Percentiles rank a stretch among this genome's conserved stretches.
Evolutionary conservation across 2,329 filamentous ascomycete species (phyloP).

Genomic region (Alternaria tenuissima): DNA sequence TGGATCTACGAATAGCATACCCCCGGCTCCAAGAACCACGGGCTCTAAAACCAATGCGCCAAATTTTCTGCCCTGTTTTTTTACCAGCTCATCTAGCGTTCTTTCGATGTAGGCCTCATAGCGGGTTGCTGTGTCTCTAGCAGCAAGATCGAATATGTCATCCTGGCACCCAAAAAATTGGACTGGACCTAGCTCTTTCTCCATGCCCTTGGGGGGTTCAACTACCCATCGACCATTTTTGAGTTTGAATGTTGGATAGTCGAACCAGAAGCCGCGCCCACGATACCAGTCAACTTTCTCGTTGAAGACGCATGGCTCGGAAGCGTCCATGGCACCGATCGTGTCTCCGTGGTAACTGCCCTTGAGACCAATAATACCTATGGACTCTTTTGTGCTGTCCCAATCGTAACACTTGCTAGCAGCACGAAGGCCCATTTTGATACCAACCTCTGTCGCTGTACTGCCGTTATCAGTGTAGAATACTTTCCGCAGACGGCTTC

Average conservation of each 20-base stretch:
- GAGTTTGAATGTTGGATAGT: slow-evolving; percentile 77
- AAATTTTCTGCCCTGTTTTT: slow-evolving; percentile 69
- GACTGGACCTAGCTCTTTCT: slow-evolving; percentile 56
- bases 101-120: slow-evolving; percentile 69
- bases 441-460: slow-evolving; percentile 82
- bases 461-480: slow-evolving; percentile 89
- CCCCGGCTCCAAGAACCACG: slow-evolving; percentile 80
- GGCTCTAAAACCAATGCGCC: slow-evolving; percentile 84
- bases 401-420: slow-evolving; percentile 72
- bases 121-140: slow-evolving; percentile 50
- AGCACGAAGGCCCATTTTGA: slow-evolving; percentile 84
- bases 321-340: slow-evolving; percentile 86
- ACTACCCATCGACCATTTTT: slow-evolving; percentile 72
- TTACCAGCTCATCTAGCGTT: slow-evolving; percentile 62
- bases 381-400: slow-evolving; percentile 63
- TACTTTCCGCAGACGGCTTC: slow-evolving; percentile 72
- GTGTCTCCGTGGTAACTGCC: slow-evolving; percentile 89
- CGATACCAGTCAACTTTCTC: slow-evolving; percentile 87
- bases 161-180: slow-evolving; percentile 43
- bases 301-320: slow-evolving; percentile 79
- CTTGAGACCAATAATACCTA: slow-evolving; percentile 77
- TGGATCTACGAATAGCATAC: slow-evolving; percentile 85
- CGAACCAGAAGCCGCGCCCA: slow-evolving; percentile 81
- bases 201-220: slow-evolving; percentile 61
- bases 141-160: slow-evolving; percentile 48